These are phyloP conservation scores for Ogataea zsoltii DNA, from an alignment of 805 yeast genomes.

Conservation along the genomic window DNA sequence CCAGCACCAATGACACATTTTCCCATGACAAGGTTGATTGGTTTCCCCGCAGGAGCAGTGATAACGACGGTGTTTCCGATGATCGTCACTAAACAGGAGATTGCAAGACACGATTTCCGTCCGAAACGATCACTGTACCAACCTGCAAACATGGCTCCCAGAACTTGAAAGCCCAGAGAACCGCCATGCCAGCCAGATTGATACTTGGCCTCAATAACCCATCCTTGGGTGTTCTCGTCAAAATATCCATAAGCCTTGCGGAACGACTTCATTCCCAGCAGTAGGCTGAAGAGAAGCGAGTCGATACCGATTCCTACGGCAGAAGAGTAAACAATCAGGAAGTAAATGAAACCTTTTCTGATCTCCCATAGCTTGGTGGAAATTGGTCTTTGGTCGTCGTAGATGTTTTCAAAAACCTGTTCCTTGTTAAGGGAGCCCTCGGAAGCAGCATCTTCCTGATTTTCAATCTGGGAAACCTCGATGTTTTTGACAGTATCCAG, in stretches of 20 bases:
- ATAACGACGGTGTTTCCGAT: constrained; percentile 6
- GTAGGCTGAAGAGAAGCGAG: constrained; percentile 3
- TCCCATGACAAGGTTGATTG: constrained; percentile 4
- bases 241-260: constrained; percentile 35
- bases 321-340: neutral
- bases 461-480: no score
- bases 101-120: constrained; percentile 37
- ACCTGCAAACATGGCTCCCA: constrained; percentile 40
- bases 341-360: neutral
- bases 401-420: neutral
- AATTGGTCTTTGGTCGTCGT: neutral
- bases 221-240: constrained; percentile 27
- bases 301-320: constrained; percentile 6
- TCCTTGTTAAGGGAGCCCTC: neutral
- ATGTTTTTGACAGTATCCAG: no score
- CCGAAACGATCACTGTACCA: constrained; percentile 38
- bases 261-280: constrained; percentile 17
- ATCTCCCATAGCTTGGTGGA: constrained; percentile 4
- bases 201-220: constrained; percentile 42
- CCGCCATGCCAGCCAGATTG: constrained; percentile 41
- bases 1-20: constrained; percentile 5
- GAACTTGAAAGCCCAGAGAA: constrained; percentile 30
- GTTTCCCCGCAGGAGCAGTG: constrained; percentile 1
- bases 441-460: no score
- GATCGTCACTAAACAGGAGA: constrained; percentile 28